Evolutionary conservation across 768 basidiomycete species (phyloP), one percentile per base, ranked within the genome.

Genomic region (Peribolospora baueri): DNA sequence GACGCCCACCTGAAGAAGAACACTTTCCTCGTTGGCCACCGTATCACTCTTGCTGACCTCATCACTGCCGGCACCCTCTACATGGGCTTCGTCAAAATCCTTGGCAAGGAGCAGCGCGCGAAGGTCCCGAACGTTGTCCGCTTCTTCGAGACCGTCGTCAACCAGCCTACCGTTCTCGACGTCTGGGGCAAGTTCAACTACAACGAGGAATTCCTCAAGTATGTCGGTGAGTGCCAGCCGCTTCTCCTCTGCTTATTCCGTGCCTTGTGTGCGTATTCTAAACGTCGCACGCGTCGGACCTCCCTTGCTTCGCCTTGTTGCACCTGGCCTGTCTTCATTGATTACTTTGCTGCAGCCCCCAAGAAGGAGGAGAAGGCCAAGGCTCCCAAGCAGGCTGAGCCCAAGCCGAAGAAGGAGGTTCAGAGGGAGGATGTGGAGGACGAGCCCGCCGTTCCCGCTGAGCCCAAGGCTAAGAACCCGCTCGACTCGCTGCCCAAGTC

Each of bases 381-480:
- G 59, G 65, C 58, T 50, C 54, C 63, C 42, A 62, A 61, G 54
- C 59, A 61, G 52, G 58, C 60, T 58, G 57, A 57, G 56, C 60
- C 63, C 48, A 62, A 61, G 58, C 60, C 58, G 55, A 61, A 59
- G 49, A 58, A 60, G 57, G 51, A 25, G 25, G 25, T 1, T 25
- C 25, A 25, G 68, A 72, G 73, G 60, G 70, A 65, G 41, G 73
- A 63, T 10, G 76, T 72, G 0, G 76, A 75, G 0, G 25, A 25
- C 25, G 25, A 25, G 25, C 80, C 82, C 0, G 63, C 74, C 49
- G 78, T 82, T 38, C 79, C 81, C 36, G 77, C 76, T 51, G 86
- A 82, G 69, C 85, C 90, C 61, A 91, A 91, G 68, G 75, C 70
- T 56, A 88, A 90, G 77, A 91, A 93, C 75, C 91, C 91, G 38